phyloP scores from a whole-genome alignment of 2,329 filamentous ascomycete genomes.

The Coniochaeta hoffmannii region DNA sequence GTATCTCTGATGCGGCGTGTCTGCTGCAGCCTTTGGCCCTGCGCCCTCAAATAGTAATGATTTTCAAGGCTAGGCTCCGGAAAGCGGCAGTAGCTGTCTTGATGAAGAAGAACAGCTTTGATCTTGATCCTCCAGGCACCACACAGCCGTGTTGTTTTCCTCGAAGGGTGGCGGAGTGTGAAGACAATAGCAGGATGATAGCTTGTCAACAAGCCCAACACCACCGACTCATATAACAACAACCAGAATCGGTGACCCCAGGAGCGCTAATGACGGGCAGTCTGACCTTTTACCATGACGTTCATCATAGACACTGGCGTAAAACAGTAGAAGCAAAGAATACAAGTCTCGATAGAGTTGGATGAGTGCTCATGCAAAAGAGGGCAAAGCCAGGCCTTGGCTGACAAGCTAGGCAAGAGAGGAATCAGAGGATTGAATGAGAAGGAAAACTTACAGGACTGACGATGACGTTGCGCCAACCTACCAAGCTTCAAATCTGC shows the following conservation, averaged over 20 bases:
- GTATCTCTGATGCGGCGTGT: conserved; percentile 20
- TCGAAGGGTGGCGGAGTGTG: conserved; percentile 8
- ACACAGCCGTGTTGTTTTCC: background rate
- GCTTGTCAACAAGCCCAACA: conserved; percentile 7
- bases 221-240: conserved; percentile 4
- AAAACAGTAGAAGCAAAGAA: background rate
- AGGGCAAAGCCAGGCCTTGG: background rate
- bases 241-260: conserved; percentile 26
- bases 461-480: background rate
- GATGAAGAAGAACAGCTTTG: conserved; percentile 1
- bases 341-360: background rate
- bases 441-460: background rate
- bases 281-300: conserved; percentile 41
- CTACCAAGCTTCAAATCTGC: background rate
- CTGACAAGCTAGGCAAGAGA: conserved; percentile 7
- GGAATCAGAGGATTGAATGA: background rate
- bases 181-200: conserved; percentile 8
- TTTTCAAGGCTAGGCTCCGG: conserved; percentile 45
- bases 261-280: conserved; percentile 24
- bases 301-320: conserved; percentile 32
- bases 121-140: background rate
- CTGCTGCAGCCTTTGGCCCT: conserved; percentile 54
- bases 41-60: conserved; percentile 31
- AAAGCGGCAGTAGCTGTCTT: conserved; percentile 29
- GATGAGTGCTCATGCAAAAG: background rate